phyloP scores from a whole-genome alignment of 2,329 filamentous ascomycete species.

The Clarireedia paspali region DNA sequence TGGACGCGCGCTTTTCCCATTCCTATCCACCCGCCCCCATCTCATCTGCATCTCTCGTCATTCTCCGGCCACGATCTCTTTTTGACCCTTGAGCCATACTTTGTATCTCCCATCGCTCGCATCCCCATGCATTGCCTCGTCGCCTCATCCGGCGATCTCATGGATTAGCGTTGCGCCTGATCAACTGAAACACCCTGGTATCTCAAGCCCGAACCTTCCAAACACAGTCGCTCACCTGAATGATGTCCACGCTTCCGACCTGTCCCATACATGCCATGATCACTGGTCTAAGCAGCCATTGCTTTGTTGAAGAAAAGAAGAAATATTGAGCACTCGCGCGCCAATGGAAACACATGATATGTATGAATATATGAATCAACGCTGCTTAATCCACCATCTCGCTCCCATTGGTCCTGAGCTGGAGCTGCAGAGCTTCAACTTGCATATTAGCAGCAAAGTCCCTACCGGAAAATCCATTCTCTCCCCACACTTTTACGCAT shows the following conservation, averaged over 20 bases:
- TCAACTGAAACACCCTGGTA: slow-evolving; percentile 11
- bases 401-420: not conserved
- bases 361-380: not conserved
- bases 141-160: slow-evolving; percentile 22
- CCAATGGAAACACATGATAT: not conserved
- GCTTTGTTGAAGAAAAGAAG: slow-evolving; percentile 1
- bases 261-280: too few relatives aligned
- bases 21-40: not conserved
- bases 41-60: not conserved
- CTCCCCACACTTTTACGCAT: slow-evolving; percentile 8
- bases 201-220: slow-evolving; percentile 8
- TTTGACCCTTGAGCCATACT: slow-evolving; percentile 1
- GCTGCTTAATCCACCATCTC: not conserved
- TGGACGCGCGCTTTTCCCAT: not conserved
- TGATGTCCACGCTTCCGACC: not conserved
- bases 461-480: slow-evolving; percentile 4
- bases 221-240: not conserved
- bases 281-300: too few relatives aligned
- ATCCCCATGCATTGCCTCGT: slow-evolving; percentile 20
- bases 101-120: slow-evolving; percentile 12
- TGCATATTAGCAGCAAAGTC: slow-evolving; percentile 6
- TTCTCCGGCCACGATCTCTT: not conserved
- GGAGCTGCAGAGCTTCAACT: not conserved
- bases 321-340: slow-evolving; percentile 1
- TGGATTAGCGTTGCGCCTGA: slow-evolving; percentile 19